Evolutionary conservation across 768 basidiomycete genomes (phyloP).

Genomic region (Mrakia frigida): DNA sequence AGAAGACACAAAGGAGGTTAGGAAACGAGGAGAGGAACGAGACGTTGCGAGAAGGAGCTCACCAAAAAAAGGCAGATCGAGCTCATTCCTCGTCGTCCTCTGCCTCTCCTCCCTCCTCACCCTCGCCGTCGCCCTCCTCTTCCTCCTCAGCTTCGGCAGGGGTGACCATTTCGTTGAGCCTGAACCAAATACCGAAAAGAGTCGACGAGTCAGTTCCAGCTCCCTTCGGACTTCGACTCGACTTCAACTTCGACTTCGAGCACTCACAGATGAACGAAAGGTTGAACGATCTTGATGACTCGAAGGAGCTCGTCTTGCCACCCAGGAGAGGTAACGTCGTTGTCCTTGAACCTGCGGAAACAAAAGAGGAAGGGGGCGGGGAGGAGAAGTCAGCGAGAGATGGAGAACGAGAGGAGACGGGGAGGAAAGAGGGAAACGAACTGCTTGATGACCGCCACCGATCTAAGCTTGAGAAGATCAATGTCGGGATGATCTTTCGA

Average conservation of each 20-base stretch:
- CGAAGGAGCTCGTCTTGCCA: slow-evolving; percentile 62
- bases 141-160: slow-evolving; percentile 3
- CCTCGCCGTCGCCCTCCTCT: not conserved
- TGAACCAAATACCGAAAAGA: not conserved
- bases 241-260: too few species aligned
- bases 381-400: not conserved
- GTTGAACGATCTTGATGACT: slow-evolving; percentile 56
- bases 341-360: slow-evolving; percentile 61
- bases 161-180: slow-evolving; percentile 6
- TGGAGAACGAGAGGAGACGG: too few species aligned
- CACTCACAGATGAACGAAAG: slow-evolving; percentile 60
- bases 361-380: slow-evolving; percentile 29
- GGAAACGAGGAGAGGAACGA: not conserved
- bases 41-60: not conserved
- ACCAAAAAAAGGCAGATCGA: not conserved
- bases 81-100: slow-evolving; percentile 1
- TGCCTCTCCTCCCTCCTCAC: not conserved
- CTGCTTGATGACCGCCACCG: slow-evolving; percentile 64
- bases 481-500: slow-evolving; percentile 60
- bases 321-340: slow-evolving; percentile 60
- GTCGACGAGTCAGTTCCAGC: not conserved
- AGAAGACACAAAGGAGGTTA: not conserved
- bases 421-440: slow-evolving; percentile 42
- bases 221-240: too few species aligned
- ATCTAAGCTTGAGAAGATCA: slow-evolving; percentile 78